phyloP scores from a whole-genome alignment of 306 rosid genomes.

The Acacia melanoxylon region DNA sequence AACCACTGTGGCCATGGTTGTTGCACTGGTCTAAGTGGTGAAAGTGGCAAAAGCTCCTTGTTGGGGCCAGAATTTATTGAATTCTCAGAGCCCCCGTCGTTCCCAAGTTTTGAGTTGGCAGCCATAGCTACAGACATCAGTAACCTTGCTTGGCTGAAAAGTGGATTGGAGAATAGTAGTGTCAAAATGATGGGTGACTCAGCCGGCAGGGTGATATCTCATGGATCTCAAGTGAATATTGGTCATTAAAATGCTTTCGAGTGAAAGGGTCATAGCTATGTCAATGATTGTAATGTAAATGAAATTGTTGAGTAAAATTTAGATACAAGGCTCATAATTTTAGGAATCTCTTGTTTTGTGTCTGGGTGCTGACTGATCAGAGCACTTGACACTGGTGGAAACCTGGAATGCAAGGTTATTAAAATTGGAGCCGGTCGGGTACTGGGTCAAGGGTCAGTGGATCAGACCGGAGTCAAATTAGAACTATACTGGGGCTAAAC shows the following conservation, averaged over 20 bases:
- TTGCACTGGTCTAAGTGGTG: slow-evolving; percentile 43
- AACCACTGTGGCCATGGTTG: slow-evolving; percentile 79
- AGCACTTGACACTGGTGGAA: background rate
- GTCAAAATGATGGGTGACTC: slow-evolving; percentile 68
- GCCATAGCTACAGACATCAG: slow-evolving; percentile 91
- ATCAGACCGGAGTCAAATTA: too few species aligned
- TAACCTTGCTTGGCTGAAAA: slow-evolving; percentile 92
- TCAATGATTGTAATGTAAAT: slow-evolving; percentile 40
- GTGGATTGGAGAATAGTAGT: slow-evolving; percentile 86
- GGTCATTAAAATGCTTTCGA: slow-evolving; percentile 37
- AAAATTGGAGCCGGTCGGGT: too few species aligned
- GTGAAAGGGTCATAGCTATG: background rate
- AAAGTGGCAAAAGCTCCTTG: slow-evolving; percentile 46
- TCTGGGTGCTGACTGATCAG: slow-evolving; percentile 1
- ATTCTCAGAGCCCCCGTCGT: slow-evolving; percentile 67
- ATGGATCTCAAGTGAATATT: slow-evolving; percentile 49
- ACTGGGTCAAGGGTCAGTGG: too few species aligned
- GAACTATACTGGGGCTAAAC: too few species aligned
- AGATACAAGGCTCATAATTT: background rate
- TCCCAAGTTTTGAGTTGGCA: slow-evolving; percentile 86
- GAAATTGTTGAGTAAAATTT: slow-evolving; percentile 22
- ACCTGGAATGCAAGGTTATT: background rate
- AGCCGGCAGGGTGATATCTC: slow-evolving; percentile 48
- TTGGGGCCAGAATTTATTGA: slow-evolving; percentile 92
- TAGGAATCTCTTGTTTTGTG: background rate